Evolutionary conservation across 1,284 basidiomycete genomes (phyloP), one percentile per base, ranked within the genome.

Genomic region (Takashimella koratensis): DNA sequence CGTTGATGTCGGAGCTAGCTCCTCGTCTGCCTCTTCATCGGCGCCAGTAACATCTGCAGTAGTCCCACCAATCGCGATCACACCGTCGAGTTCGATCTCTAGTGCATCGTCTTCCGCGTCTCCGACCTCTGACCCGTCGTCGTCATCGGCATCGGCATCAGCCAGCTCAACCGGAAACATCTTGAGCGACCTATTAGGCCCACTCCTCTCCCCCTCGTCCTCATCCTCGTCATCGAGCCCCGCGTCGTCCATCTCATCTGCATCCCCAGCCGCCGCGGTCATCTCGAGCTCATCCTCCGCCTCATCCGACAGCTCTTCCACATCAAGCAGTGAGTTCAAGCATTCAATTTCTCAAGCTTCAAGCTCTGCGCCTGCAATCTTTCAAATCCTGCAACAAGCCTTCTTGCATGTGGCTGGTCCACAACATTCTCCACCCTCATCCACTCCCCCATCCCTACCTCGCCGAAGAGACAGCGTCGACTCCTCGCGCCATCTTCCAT

Each of bases 251-350:
- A n/a, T n/a, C 30, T 36, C 30, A 16, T 36, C 30, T 16, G 8
- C 30, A 36, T 36, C 30, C 10, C 30, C 30, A 36, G 10, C 30
- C 30, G 10, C 30, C 30, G 16, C 30, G 16, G 10, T 16, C 8
- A 36, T 36, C 30, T 36, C 30, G 30, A 36, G 30, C 30, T 8
- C 16, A 36, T 36, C 16, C 30, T 36, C 16, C 30, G 30, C 30
- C 30, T 8, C n/a, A n/a, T n/a, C n/a, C n/a, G n/a, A n/a, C 4
- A 51, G 41, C 16, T 52, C 57, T 20, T 41, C 40, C n/a, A 13
- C 27, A 39, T 51, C 46, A 19, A 36, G 30, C 30, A 36, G 30
- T 36, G 16, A 36, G 30, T 36, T 36, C 10, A 36, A 36, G 16
- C 30, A 8, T 36, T 16, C 8, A 36, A 16, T 36, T 36, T 36